These are phyloP conservation scores for Linnemannia zychae DNA, from an alignment of 192 early-diverging fungal species.

Conservation along the genomic window DNA sequence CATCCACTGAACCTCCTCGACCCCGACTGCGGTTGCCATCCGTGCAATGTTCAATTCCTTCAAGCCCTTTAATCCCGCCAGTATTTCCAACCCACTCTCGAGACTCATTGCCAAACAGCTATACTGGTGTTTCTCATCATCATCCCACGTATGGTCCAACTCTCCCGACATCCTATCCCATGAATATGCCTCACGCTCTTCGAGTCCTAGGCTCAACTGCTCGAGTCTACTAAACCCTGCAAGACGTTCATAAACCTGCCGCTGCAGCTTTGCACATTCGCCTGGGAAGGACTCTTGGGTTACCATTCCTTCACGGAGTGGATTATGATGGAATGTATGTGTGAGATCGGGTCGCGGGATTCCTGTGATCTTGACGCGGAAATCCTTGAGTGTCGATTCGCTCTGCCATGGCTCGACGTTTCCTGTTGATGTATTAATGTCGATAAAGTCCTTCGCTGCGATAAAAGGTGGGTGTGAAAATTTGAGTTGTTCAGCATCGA, in stretches of 20 bases:
- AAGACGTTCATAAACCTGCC: background rate
- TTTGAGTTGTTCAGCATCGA: no score
- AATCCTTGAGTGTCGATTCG: background rate
- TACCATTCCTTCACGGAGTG: background rate
- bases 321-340: background rate
- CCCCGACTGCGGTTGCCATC: background rate
- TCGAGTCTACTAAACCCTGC: background rate
- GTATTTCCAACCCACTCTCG: background rate
- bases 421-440: no score
- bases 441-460: background rate
- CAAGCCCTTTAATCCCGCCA: no score
- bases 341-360: constrained; percentile 1
- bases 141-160: no score
- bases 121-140: background rate
- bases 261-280: background rate
- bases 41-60: background rate
- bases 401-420: constrained; percentile 3
- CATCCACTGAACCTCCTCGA: constrained; percentile 10
- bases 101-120: constrained; percentile 11
- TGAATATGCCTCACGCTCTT: background rate
- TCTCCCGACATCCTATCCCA: no score
- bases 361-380: background rate
- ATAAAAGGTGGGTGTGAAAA: background rate
- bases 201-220: background rate
- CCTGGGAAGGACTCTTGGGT: background rate